Base-by-base conservation (phyloP, 2,329 filamentous ascomycete genomes). In the Monilinia polystroma region DNA sequence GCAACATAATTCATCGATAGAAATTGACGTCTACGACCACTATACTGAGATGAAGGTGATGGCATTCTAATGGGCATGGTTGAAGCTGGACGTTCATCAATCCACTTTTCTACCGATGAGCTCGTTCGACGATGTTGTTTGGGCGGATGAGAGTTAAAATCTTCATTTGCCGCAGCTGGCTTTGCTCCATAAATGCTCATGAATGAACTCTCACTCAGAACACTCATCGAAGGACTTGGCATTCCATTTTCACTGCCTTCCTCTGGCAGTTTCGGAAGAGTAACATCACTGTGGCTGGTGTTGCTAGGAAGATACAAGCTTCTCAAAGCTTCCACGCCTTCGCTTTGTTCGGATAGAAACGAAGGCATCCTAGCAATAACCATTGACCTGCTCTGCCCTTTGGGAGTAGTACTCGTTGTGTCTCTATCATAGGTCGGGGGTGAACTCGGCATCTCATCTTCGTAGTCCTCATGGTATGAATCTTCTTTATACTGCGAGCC, bases 161-260 rank as follows among this genome's bases (percentile, higher is more conserved):
- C 66, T 32, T 71, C 59, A 26, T 35, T 16, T 26, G 32, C 23
- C 16, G 70, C 54, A 29, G 62, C 43, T 38, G 70, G 49, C 63
- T 81, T 82, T 32, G 80, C 76, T 3, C 87, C 87, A 66, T 90
- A 90, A 0, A 90, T 79, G 71, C 87, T 90, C 29, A 84, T 71
- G 71, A 90, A 89, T 0, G 87, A 90, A 74, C 87, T 89, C 75
- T 90, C 87, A 70, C 87, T 90, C 69, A 90, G 76, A 16, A 89
- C 80, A 70, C 87, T 90, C 60, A 90, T 77, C 45, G 82, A 84
- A 4, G 87, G 87, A 70, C 87, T 90, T 38, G 79, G 80, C 67
- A 85, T 73, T 54, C 79, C 80, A 63, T 70, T 70, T 41, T 54
- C 64, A 16, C 68, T 68, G 20, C 20, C 45, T 32, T 79, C 77